Base-by-base conservation (phyloP, 164 flowering plant species). In the Tetracentron sinense region DNA sequence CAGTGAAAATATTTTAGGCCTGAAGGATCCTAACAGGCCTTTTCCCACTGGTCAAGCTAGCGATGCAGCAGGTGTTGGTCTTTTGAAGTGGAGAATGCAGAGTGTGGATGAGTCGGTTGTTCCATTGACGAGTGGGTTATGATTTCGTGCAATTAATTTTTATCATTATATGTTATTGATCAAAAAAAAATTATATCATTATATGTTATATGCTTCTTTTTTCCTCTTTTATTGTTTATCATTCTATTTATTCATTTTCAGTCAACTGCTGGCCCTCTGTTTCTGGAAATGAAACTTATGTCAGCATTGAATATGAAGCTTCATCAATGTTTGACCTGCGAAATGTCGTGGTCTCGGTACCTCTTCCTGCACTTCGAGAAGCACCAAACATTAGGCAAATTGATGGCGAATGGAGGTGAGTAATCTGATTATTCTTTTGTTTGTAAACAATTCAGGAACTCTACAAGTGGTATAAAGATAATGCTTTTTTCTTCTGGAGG, bases 191-290 rank as follows among this genome's bases (percentile, higher is more conserved):
- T 29, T 22, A 6, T 26, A 20, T 30, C 62, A 23, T 22, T 14
- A 15, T 63, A 21, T 64, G 52, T 21, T 58, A 3, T 6, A 35
- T 61, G 30, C 51, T 67, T 26, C 22, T 16, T 21, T 58, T 51
- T 23, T 54, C n/a, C 7, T 52, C 4, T 69, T 48, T 57, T 33
- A 46, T 22, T 17, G n/a, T 31, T 65, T 49, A 21, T 50, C 22
- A n/a, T 23, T 55, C 4, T 51, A 21, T 55, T 52, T 38, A 2
- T 78, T 27, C 29, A 42, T 27, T 74, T 77, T 69, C 89, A 92
- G 99, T 92, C 53, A 95, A 90, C 78, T 95, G 98, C 85, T 92
- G 99, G 99, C 99, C 99, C 54, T 95, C 99, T 58, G 87, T 87
- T 56, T 95, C 98, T 74, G 97, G 97, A 35, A 83, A 73, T 74